Conservation (phyloP, 495 filamentous ascomycete genomes). For the Pseudoneurospora amorphoporcata region DNA sequence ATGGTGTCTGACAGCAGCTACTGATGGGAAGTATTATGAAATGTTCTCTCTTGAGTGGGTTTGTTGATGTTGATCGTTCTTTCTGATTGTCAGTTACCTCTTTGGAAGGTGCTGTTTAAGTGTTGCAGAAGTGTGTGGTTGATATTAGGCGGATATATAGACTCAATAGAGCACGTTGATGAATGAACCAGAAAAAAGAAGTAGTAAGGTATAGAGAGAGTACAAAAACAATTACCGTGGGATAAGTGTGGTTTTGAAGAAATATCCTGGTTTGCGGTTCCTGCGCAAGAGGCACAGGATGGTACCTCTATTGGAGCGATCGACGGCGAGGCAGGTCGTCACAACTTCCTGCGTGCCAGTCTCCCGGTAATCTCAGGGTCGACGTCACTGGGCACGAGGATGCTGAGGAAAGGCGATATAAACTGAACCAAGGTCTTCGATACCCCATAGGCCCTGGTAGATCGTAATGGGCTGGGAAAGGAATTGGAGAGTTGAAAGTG, state of each 20-base stretch:
- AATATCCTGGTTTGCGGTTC: background rate
- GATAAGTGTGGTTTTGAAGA: background rate
- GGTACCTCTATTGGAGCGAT: background rate
- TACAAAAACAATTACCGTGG: background rate
- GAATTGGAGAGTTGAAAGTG: background rate
- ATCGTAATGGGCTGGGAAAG: background rate
- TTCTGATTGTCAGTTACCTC: background rate
- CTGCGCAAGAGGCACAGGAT: background rate
- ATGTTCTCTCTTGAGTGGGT: background rate
- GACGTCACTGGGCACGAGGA: background rate
- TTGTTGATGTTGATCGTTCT: background rate
- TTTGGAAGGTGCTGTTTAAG: background rate
- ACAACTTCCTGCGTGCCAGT: background rate
- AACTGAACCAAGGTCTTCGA: background rate
- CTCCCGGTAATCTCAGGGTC: background rate
- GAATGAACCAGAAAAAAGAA: background rate
- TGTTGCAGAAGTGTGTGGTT: background rate
- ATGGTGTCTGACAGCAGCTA: background rate
- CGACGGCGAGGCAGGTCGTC: background rate
- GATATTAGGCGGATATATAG: background rate
- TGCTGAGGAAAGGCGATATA: background rate
- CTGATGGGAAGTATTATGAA: background rate
- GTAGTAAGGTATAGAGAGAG: background rate
- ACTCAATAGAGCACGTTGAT: background rate
- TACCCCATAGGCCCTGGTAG: background rate